Base-by-base conservation (phyloP, 495 filamentous ascomycete genomes). In the Penicillium steckii region DNA sequence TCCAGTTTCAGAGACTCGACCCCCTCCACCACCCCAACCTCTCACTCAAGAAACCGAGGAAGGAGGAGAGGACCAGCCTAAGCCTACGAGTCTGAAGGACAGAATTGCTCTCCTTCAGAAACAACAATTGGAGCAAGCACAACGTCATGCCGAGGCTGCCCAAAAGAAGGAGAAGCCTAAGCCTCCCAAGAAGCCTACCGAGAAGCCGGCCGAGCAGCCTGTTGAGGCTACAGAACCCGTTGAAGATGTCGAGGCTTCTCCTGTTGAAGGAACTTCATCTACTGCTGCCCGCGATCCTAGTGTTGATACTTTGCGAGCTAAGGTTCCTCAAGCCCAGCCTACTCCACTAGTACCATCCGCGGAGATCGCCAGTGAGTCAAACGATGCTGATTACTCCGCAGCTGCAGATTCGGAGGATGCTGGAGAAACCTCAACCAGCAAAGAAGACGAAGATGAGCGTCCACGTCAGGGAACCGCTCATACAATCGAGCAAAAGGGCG, bases 131-230 rank as follows among this genome's bases (percentile, higher is more conserved):
- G 93, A 96, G 61, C 88, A 91, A 56, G 86, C 90, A 27, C 76
- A 83, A 46, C 83, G 91, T 44, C 86, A 90, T 70, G 88, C 88
- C 13, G 90, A 93, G 27, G 83, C 83, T 8, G 77, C 77, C 12
- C 85, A 89, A 41, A 93, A 87, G 73, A 93, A 96, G 68, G 90
- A 95, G 66, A 96, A 96, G 74, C 84, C 87, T 15, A 91, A 89
- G 50, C 89, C 90, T 21, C 74, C 84, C 5, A 95, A 91, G 77
- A 93, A 90, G 74, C 79, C 84, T 43, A 67, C 79, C n/a, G 91
- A 92, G 46, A 79, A 79, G 26, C 44, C 66, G 25, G 59, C 61
- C 25, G 66, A n/a, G n/a, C n/a, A 79, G 46, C 33, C 43, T 57
- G 46, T 38, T 3, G 46, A 38, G 4, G 38, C 42, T 8, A 45